A percentile compares a stretch with the other conserved stretches of the same genome.
phyloP scores from a whole-genome alignment of 2,329 filamentous ascomycete species.

The Penicillium sp. region DNA sequence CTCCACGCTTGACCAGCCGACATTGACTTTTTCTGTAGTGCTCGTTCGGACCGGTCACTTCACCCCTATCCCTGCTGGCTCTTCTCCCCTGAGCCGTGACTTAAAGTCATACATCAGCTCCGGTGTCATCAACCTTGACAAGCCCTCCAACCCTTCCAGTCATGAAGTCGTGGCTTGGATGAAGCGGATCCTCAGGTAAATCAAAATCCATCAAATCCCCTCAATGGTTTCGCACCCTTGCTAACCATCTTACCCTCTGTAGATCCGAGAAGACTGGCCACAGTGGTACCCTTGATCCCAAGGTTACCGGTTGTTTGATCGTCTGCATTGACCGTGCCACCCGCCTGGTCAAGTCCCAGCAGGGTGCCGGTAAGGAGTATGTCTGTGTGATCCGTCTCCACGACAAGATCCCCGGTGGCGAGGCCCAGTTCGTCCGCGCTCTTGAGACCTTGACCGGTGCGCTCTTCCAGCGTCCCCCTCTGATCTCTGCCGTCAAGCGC shows the following conservation, averaged over 20 bases:
- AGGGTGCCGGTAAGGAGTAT: conserved; percentile 98
- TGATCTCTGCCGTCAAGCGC: conserved; percentile 98
- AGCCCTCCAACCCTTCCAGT: conserved; percentile 94
- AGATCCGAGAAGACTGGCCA: conserved; percentile 96
- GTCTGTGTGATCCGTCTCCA: conserved; percentile 93
- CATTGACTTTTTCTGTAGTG: conserved; percentile 48
- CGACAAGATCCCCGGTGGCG: conserved; percentile 89
- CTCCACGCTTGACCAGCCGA: conserved; percentile 12
- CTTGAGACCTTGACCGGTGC: conserved; percentile 95
- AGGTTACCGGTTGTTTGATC: conserved; percentile 94
- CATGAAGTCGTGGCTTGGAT: conserved; percentile 99
- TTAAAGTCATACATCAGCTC: conserved; percentile 96
- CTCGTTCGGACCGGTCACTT: conserved; percentile 93
- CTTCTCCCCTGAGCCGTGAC: conserved; percentile 86
- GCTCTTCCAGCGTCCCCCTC: conserved; percentile 91
- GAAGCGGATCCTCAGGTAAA: conserved; percentile 89
- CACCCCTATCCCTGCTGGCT: conserved; percentile 92
- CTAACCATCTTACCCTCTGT: conserved; percentile 20
- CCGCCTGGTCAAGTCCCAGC: conserved; percentile 96
- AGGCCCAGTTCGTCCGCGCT: conserved; percentile 88
- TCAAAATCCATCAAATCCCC: background rate
- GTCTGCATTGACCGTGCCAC: conserved; percentile 96
- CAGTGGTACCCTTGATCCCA: conserved; percentile 96
- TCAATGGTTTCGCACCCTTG: conserved; percentile 2
- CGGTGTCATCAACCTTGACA: conserved; percentile 97